Base-by-base conservation (phyloP, 192 early-diverging fungal genomes). In the Coemansia sp. region DNA sequence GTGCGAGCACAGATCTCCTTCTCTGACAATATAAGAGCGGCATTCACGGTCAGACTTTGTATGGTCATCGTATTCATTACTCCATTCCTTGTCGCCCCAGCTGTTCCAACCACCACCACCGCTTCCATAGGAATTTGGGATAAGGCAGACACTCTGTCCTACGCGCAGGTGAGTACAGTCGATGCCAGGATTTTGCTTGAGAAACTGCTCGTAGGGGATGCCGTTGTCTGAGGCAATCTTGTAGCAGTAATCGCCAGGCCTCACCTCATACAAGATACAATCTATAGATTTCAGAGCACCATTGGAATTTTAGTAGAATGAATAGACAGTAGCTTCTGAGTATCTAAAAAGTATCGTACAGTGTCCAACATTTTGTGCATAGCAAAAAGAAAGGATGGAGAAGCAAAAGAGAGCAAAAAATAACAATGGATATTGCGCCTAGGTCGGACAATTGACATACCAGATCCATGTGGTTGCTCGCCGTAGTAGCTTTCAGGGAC, bases 201-300 rank as follows among this genome's bases (percentile, higher is more conserved):
- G 63, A 38, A 78, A 67, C 32, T 78, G 66, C 12, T 55, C 23
- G 44, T 78, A 78, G 8, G 70, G n/a, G 7, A 78, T 78, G 18
- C 63, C 63, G 55, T 78, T 78, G 51, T 23, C 22, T 0, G 7
- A 21, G 4, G 76, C 76, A 24, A 78, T 78, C 55, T 73, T 78
- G 70, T 78, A 78, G 67, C 76, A 78, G 52, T 78, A 78, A 63
- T 78, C 76, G 31, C 76, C 76, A 1, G 51, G 62, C 23, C 31
- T 64, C 19, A 78, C 70, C 41, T 78, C 76, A 27, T 78, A 78
- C 70, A 78, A 59, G 28, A 78, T 67, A 21, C 74, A 77, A 5
- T 54, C 68, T 70, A 71, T 16, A 60, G 0, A 3, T 49, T 1
- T 16, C 5, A 7, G 14, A 61, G 38, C 27, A 21, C 7, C 12